Evolutionary conservation across 176 grass and related monocot genomes (phyloP).

Genomic region (Phyllostachys edulis): DNA sequence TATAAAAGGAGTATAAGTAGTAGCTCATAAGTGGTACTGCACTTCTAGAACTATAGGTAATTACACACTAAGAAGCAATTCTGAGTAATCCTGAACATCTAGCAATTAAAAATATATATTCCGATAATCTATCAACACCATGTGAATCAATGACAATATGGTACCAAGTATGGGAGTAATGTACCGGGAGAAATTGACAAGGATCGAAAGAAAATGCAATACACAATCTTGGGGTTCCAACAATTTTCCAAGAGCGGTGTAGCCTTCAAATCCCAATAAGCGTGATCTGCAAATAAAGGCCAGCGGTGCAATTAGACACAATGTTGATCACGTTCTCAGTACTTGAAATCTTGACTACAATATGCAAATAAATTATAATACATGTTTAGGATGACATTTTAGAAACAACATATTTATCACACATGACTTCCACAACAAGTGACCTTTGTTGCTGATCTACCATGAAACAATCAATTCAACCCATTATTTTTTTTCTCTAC

Average conservation of each 20-base stretch:
- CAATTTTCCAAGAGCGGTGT: slow-evolving; percentile 91
- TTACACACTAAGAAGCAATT: neutral
- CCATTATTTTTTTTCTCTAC: too few relatives aligned
- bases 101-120: neutral
- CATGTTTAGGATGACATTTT: too few relatives aligned
- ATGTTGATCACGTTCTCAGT: too few relatives aligned
- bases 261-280: slow-evolving; percentile 91
- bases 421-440: too few relatives aligned
- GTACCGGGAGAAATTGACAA: slow-evolving; percentile 90
- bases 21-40: neutral
- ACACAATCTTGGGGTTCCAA: slow-evolving; percentile 94
- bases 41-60: neutral
- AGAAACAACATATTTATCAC: too few relatives aligned
- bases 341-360: too few relatives aligned
- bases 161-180: neutral
- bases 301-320: neutral
- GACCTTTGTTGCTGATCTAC: too few relatives aligned
- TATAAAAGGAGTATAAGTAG: slow-evolving; percentile 29
- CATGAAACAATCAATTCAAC: too few relatives aligned
- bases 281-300: slow-evolving; percentile 67
- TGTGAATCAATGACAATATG: neutral
- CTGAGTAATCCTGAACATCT: slow-evolving; percentile 1
- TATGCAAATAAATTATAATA: too few relatives aligned
- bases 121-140: neutral
- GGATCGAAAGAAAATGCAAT: slow-evolving; percentile 84